Percentiles rank a stretch among this genome's conserved stretches.
These are phyloP conservation scores for Chloranthus sessilifolius DNA, from an alignment of 164 flowering plant genomes.

Conservation along the genomic window DNA sequence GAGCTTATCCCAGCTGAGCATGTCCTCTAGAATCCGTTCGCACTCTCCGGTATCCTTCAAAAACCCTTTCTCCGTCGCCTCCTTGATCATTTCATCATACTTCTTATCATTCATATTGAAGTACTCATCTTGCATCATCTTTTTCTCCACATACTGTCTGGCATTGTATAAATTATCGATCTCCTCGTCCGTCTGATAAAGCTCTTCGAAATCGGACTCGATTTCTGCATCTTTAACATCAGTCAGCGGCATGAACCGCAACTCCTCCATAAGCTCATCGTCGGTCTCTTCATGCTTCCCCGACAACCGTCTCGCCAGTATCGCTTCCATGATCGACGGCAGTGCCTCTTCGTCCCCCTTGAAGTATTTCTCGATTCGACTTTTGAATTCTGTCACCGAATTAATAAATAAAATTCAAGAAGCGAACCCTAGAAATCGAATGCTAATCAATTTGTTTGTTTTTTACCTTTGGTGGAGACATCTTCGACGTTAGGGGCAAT, in stretches of 20 bases:
- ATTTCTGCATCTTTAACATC: slow-evolving; percentile 49
- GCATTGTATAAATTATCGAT: slow-evolving; percentile 68
- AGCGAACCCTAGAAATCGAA: no score
- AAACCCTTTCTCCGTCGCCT: slow-evolving; percentile 52
- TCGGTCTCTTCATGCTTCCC: slow-evolving; percentile 73
- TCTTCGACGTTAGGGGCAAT: slow-evolving; percentile 7
- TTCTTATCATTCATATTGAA: slow-evolving; percentile 70
- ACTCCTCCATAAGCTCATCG: slow-evolving; percentile 60
- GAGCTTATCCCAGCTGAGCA: slow-evolving; percentile 88
- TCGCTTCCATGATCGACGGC: slow-evolving; percentile 48
- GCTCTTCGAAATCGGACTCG: slow-evolving; percentile 61
- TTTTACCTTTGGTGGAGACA: slow-evolving; percentile 17
- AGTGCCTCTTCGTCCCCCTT: slow-evolving; percentile 56
- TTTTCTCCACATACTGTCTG: slow-evolving; percentile 42
- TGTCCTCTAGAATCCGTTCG: slow-evolving; percentile 76
- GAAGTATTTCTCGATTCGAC: slow-evolving; percentile 45
- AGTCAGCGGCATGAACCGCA: slow-evolving; percentile 35
- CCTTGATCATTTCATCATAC: slow-evolving; percentile 77
- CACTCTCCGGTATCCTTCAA: slow-evolving; percentile 64
- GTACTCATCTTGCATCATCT: slow-evolving; percentile 45
- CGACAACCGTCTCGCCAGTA: slow-evolving; percentile 40
- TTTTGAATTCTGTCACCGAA: slow-evolving; percentile 39
- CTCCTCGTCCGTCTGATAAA: slow-evolving; percentile 66
- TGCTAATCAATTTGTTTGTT: no score
- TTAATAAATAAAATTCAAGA: not conserved